Evolutionary conservation across 1,284 basidiomycete species (phyloP).

Genomic region (Boletus mariae): DNA sequence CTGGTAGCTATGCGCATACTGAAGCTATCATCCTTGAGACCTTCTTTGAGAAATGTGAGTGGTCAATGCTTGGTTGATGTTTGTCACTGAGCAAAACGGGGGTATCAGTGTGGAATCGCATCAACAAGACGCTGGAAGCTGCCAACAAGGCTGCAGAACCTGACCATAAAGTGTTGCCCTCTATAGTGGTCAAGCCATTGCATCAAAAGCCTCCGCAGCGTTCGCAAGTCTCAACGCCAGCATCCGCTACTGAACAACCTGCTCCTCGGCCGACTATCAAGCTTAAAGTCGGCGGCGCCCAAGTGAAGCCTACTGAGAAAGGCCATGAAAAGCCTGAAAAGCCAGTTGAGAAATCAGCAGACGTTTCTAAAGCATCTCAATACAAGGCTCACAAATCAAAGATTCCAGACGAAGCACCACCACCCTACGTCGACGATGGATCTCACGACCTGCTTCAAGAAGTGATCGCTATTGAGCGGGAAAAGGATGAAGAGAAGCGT

Average conservation of each 20-base stretch:
- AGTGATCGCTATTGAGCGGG: conserved; percentile 74
- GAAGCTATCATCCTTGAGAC: conserved; percentile 76
- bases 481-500: conserved; percentile 49
- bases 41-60: conserved; percentile 83
- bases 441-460: conserved; percentile 76
- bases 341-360: conserved; percentile 32
- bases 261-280: conserved; percentile 57
- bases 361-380: conserved; percentile 30
- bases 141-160: conserved; percentile 39
- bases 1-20: conserved; percentile 71
- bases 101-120: conserved; percentile 64
- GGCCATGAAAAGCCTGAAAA: conserved; percentile 25
- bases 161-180: conserved; percentile 26
- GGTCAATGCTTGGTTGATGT: neutral
- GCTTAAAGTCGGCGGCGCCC: conserved; percentile 43
- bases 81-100: conserved; percentile 5
- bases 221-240: conserved; percentile 13
- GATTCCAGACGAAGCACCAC: conserved; percentile 52
- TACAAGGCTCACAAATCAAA: conserved; percentile 48
- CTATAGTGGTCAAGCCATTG: conserved; percentile 36
- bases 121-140: conserved; percentile 68
- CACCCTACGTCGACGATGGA: conserved; percentile 68
- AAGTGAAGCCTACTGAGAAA: conserved; percentile 30
- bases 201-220: conserved; percentile 23
- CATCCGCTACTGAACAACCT: conserved; percentile 31